Conservation (phyloP, 495 filamentous ascomycete species). For the Podospora pseudopauciseta region DNA sequence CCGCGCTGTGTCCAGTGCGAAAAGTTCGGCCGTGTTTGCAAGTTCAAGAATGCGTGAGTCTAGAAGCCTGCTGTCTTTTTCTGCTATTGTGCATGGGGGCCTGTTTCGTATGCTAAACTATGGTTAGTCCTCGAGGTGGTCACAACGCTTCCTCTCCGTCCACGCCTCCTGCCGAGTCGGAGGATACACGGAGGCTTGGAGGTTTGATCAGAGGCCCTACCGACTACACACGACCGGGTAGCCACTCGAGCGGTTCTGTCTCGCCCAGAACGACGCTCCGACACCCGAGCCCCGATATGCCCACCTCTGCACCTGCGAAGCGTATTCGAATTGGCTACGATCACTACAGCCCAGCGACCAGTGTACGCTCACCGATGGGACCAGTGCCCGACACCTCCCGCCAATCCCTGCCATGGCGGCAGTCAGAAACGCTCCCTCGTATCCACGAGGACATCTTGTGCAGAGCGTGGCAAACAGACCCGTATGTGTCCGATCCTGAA, state of each 20-base stretch:
- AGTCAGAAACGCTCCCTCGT: slow-evolving; percentile 38
- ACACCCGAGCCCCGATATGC: slow-evolving; percentile 29
- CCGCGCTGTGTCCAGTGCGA: slow-evolving; percentile 86
- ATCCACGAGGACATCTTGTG: slow-evolving; percentile 49
- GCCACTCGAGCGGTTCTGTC: slow-evolving; percentile 41
- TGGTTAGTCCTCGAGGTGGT: slow-evolving; percentile 47
- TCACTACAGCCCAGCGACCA: slow-evolving; percentile 34
- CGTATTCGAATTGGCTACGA: slow-evolving; percentile 41
- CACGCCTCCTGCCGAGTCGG: slow-evolving; percentile 40
- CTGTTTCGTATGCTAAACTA: neutral
- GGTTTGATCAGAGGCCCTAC: slow-evolving; percentile 26
- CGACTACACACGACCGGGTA: slow-evolving; percentile 36
- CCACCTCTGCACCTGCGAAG: slow-evolving; percentile 35
- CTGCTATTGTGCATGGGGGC: neutral
- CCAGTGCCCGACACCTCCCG: slow-evolving; percentile 34
- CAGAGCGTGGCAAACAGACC: slow-evolving; percentile 61
- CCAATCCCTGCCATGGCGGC: slow-evolving; percentile 37
- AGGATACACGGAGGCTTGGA: slow-evolving; percentile 39
- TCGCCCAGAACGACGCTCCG: slow-evolving; percentile 41
- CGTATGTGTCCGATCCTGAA: slow-evolving; percentile 43
- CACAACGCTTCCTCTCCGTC: slow-evolving; percentile 38
- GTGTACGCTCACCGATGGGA: slow-evolving; percentile 33
- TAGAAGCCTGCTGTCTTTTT: neutral
- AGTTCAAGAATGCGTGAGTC: slow-evolving; percentile 84
- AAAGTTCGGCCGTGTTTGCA: slow-evolving; percentile 80